Base-by-base conservation (phyloP, 2,329 filamentous ascomycete genomes). In the Calonectria hongkongensis region DNA sequence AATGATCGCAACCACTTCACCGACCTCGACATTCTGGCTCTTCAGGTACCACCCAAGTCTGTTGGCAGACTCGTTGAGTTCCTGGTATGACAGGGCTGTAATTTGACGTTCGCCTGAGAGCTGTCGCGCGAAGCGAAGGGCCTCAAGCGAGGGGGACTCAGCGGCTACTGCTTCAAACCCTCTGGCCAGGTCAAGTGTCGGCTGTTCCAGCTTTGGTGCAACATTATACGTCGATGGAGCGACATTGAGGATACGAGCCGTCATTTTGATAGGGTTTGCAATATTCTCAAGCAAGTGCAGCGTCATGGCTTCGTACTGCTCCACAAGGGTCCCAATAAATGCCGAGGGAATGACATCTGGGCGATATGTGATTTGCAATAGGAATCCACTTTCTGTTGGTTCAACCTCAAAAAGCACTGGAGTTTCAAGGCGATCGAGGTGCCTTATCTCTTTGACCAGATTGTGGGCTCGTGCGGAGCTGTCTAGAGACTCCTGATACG, bases 401-500 rank as follows among this genome's bases (percentile, higher is more conserved):
- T 95, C 93, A 15, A 97, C 86, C 79, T 98, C 95, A 8, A 98
- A 81, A 2, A 96, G 88, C 1, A 97, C 80, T 68, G 91, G 92
- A 50, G 94, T 95, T 80, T 98, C 95, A 8, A 97, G 86, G 27
- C 90, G 90, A 80, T 98, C 96, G 6, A 88, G 83, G 66, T 93
- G 91, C 30, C 89, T 87, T 0, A 90, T 81, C 68, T 95, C 87
- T 12, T 79, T 82, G 0, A 96, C 85, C 2, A 81, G 43, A 3
- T 82, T 77, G 1, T 36, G 74, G 21, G 50, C 65, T 64, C 30
- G 74, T 78, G 77, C 78, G 85, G 79, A 86, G 83, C 79, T 80
- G 3, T 76, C 75, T 1, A 93, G 85, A 0, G 92, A 94, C 79
- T 98, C 93, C 78, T 98, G 96, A 87, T 96, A 98, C 0, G 96